These are phyloP conservation scores for Chaetomidium leptoderma DNA, from an alignment of 495 filamentous ascomycete species.

Conservation along the genomic window DNA sequence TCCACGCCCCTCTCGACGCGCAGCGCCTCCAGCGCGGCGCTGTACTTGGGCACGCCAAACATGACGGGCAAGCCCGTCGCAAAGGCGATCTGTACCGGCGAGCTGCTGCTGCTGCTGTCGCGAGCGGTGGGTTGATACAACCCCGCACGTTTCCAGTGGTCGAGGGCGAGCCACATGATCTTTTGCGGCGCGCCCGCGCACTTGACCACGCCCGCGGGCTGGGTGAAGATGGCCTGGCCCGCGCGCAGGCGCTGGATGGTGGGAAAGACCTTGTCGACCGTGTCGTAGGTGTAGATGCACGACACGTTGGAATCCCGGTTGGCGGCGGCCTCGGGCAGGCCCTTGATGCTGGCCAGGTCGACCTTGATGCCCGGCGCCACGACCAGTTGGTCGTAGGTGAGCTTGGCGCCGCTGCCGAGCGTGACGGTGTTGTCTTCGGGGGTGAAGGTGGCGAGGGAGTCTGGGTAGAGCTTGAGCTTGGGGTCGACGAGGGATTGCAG, in stretches of 20 bases:
- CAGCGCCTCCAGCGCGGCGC: constrained; percentile 54
- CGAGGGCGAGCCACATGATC: constrained; percentile 66
- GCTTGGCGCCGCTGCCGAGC: constrained; percentile 52
- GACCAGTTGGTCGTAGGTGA: constrained; percentile 61
- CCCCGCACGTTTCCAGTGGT: constrained; percentile 59
- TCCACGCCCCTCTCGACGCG: constrained; percentile 61
- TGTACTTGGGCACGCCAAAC: constrained; percentile 70
- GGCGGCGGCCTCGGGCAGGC: constrained; percentile 56
- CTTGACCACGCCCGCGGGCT: constrained; percentile 62
- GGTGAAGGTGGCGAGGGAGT: constrained; percentile 48
- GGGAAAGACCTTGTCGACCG: constrained; percentile 54
- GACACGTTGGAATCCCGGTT: constrained; percentile 55
- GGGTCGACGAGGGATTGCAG: constrained; percentile 52
- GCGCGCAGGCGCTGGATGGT: constrained; percentile 52
- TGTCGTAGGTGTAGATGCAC: constrained; percentile 61
- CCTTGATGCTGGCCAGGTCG: constrained; percentile 53
- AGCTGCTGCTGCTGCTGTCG: constrained; percentile 30
- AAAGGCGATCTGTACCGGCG: constrained; percentile 57
- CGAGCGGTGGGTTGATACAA: constrained; percentile 44
- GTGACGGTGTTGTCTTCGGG: constrained; percentile 58
- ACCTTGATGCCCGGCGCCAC: constrained; percentile 60
- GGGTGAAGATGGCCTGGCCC: constrained; percentile 64
- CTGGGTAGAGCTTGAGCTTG: constrained; percentile 59
- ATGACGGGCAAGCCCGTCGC: constrained; percentile 59
- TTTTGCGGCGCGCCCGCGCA: constrained; percentile 70